These are phyloP conservation scores for Penicillium samsonianum DNA, from an alignment of 495 filamentous ascomycete genomes.

Conservation along the genomic window DNA sequence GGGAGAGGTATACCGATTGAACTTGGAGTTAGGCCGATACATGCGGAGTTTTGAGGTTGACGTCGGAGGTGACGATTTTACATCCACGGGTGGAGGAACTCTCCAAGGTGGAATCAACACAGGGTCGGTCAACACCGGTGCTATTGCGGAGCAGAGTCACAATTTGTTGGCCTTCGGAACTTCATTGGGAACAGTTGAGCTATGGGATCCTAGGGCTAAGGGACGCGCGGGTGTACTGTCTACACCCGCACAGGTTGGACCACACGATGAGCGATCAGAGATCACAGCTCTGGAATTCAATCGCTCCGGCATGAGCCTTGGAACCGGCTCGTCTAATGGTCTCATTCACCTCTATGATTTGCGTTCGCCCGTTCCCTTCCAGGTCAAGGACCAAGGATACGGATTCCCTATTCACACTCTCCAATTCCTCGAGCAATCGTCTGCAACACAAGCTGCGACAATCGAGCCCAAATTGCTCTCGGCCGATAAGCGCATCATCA, in stretches of 20 bases:
- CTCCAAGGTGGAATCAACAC: slow-evolving; percentile 81
- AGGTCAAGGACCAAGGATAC: slow-evolving; percentile 95
- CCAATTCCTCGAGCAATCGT: slow-evolving; percentile 77
- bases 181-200: slow-evolving; percentile 91
- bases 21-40: slow-evolving; percentile 86
- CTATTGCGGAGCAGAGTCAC: slow-evolving; percentile 87
- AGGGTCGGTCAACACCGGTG: slow-evolving; percentile 84
- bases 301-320: slow-evolving; percentile 79
- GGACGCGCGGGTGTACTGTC: slow-evolving; percentile 77
- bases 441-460: slow-evolving; percentile 57
- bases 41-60: slow-evolving; percentile 81
- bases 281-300: slow-evolving; percentile 89
- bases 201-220: slow-evolving; percentile 88
- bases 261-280: slow-evolving; percentile 60
- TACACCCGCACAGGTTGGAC: slow-evolving; percentile 39
- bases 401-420: slow-evolving; percentile 90
- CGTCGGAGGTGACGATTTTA: slow-evolving; percentile 78
- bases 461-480: slow-evolving; percentile 85
- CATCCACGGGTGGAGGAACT: slow-evolving; percentile 61
- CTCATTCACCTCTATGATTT: slow-evolving; percentile 93
- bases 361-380: slow-evolving; percentile 77
- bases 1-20: slow-evolving; percentile 91
- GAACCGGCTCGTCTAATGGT: slow-evolving; percentile 84
- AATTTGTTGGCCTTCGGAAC: slow-evolving; percentile 93
- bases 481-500: slow-evolving; percentile 93